A percentile compares a stretch with the other conserved stretches of the same genome.
These are phyloP conservation scores for Termitomyces sp. DNA, from an alignment of 768 basidiomycete species.

Conservation along the genomic window DNA sequence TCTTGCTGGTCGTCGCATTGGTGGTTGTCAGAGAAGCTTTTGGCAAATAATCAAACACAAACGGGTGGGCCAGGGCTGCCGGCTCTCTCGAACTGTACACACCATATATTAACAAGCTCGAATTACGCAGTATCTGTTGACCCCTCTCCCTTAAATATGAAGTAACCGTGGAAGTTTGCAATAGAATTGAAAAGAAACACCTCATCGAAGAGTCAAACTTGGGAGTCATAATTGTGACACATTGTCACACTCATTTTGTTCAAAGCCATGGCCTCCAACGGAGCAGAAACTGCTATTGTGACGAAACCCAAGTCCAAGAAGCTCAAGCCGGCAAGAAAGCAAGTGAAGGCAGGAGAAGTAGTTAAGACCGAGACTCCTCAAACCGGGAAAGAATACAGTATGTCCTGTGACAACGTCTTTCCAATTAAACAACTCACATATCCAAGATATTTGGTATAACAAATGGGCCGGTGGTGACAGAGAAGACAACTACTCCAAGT, in stretches of 20 bases:
- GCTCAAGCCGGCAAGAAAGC: conserved; percentile 87
- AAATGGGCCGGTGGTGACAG: conserved; percentile 99
- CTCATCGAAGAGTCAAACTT: background rate
- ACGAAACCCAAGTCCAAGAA: conserved; percentile 41
- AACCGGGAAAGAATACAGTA: conserved; percentile 95
- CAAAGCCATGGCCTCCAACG: conserved; percentile 26
- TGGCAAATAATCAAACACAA: background rate
- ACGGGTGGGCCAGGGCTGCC: background rate
- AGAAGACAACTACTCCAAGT: conserved; percentile 96
- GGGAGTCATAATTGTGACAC: background rate
- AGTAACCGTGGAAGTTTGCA: background rate
- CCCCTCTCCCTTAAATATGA: background rate
- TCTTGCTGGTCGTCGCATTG: background rate
- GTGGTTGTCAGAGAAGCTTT: background rate
- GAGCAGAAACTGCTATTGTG: conserved; percentile 14
- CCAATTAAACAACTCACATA: conserved; percentile 4
- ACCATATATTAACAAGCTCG: background rate
- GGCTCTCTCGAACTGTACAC: background rate
- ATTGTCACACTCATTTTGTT: background rate
- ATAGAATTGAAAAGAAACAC: background rate
- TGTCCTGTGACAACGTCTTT: conserved; percentile 22
- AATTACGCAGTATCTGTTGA: background rate
- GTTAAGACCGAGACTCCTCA: conserved; percentile 85
- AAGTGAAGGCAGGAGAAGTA: conserved; percentile 87
- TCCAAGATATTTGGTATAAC: conserved; percentile 93